phyloP scores from a whole-genome alignment of 1,139 yeast genomes.

The Yamadazyma dendronema region DNA sequence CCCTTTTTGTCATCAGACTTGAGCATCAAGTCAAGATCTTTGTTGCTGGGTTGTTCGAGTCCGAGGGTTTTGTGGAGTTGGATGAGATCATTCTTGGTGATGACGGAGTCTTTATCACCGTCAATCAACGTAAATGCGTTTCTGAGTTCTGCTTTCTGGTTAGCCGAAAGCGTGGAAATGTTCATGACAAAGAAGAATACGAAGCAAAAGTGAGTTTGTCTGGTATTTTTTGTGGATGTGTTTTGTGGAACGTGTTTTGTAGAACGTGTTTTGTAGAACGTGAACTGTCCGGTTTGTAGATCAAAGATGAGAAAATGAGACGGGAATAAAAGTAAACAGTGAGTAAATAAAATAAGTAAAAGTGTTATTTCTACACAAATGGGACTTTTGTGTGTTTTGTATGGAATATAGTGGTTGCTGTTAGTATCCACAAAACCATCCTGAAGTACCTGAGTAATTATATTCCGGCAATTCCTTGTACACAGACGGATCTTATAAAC shows the following conservation, averaged over 20 bases:
- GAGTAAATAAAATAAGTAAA: no score
- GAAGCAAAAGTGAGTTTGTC: not conserved
- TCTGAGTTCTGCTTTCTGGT: constrained; percentile 43
- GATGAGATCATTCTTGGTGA: constrained; percentile 58
- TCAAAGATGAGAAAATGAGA: no score
- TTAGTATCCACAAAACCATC: no score
- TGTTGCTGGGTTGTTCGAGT: constrained; percentile 36
- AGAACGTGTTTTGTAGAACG: no score
- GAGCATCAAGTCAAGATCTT: constrained; percentile 52
- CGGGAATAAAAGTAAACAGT: no score
- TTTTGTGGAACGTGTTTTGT: no score
- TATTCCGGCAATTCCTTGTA: no score
- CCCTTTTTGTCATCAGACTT: constrained; percentile 26
- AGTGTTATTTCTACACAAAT: not conserved
- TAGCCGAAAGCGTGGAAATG: constrained; percentile 29
- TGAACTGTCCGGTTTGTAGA: no score
- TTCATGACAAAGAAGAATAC: constrained; percentile 15
- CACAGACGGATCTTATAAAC: no score
- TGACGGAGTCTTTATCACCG: constrained; percentile 73
- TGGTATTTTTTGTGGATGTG: not conserved
- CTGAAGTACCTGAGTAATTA: no score
- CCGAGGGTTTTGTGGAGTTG: constrained; percentile 55
- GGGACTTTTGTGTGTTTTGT: not conserved
- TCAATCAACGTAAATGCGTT: constrained; percentile 68
- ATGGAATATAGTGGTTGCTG: no score